Percentiles rank a stretch among this genome's conserved stretches.
phyloP scores from a whole-genome alignment of 108 stramenopile genomes.

The Schizochytrium sp. region DNA sequence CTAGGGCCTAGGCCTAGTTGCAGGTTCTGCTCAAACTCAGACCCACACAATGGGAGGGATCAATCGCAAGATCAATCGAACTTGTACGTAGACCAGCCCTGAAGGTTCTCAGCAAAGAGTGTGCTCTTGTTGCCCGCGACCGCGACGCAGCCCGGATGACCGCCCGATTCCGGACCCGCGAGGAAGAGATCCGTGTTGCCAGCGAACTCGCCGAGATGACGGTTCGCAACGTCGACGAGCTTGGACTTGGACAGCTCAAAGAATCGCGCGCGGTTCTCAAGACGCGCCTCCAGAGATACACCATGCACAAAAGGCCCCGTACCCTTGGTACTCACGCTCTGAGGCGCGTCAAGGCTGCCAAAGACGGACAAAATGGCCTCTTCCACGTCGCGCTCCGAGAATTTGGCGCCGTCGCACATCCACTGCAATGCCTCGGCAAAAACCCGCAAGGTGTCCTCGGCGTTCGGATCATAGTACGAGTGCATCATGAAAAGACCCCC shows the following conservation, averaged over 20 bases:
- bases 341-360: background rate
- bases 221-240: background rate
- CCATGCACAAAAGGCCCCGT: constrained; percentile 1
- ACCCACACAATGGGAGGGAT: too few species aligned
- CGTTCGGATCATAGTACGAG: constrained; percentile 12
- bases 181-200: background rate
- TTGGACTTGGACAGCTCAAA: background rate
- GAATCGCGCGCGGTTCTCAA: background rate
- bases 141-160: background rate
- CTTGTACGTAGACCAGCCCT: background rate
- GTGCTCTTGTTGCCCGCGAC: background rate
- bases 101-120: background rate
- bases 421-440: background rate
- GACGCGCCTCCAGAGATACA: background rate
- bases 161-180: background rate
- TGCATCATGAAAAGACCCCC: background rate
- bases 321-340: background rate
- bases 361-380: constrained; percentile 5
- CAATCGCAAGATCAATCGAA: background rate
- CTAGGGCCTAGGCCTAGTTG: too few species aligned
- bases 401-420: background rate
- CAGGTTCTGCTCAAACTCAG: too few species aligned
- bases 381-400: background rate
- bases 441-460: background rate
- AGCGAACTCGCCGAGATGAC: background rate